Evolutionary conservation across 192 early-diverging fungal genomes (phyloP).

Genomic region (Mortierella hygrophila): DNA sequence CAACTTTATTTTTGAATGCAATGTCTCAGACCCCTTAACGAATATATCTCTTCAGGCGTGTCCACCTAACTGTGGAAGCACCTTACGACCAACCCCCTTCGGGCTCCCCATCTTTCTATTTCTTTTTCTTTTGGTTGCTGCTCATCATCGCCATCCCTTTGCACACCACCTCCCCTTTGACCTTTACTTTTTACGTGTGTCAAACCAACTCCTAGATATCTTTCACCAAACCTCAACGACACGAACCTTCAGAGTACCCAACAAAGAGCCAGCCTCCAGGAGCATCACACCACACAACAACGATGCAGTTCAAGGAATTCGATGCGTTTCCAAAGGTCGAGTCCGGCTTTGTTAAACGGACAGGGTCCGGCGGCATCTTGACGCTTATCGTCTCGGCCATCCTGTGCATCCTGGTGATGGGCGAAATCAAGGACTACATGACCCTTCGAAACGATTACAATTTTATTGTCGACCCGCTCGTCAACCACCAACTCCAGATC

Average conservation of each 20-base stretch:
- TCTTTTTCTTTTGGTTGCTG: not conserved
- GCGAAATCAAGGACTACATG: constrained; percentile 79
- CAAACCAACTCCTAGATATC: not conserved
- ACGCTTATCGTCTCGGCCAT: constrained; percentile 76
- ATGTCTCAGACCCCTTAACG: not conserved
- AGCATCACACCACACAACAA: not conserved
- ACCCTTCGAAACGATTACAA: constrained; percentile 76
- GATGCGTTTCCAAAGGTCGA: constrained; percentile 96
- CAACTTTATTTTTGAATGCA: not conserved
- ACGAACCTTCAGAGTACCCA: not conserved
- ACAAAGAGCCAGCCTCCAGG: not conserved
- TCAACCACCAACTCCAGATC: constrained; percentile 77
- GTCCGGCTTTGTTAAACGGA: constrained; percentile 77
- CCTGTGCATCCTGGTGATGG: constrained; percentile 75
- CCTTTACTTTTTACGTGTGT: not conserved
- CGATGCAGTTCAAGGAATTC: constrained; percentile 61
- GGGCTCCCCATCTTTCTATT: not conserved
- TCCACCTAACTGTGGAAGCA: not conserved
- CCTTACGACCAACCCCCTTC: not conserved
- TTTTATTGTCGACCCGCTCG: constrained; percentile 82
- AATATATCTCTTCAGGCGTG: not conserved
- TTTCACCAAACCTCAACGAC: not conserved
- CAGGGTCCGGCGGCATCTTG: constrained; percentile 79
- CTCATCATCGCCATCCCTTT: not conserved
- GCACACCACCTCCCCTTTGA: not conserved